Evolutionary conservation across 768 basidiomycete species (phyloP).

Genomic region (Tremella mesenterica): DNA sequence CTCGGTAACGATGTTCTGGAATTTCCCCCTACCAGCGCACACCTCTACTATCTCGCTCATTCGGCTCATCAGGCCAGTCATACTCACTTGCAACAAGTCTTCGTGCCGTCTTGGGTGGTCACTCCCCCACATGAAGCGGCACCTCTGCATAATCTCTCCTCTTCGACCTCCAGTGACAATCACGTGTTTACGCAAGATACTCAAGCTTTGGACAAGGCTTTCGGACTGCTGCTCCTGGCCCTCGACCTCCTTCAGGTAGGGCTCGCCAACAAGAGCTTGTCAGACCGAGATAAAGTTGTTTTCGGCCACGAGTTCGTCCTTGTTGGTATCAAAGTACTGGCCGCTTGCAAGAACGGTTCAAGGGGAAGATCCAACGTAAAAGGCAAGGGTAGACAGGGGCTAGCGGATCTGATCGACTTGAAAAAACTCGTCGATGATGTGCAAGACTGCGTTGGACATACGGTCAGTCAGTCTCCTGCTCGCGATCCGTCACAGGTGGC

Average conservation of each 20-base stretch:
- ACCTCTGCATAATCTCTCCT: too few species aligned
- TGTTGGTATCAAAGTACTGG: slow-evolving; percentile 21
- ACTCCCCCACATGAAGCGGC: not conserved
- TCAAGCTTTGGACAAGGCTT: slow-evolving; percentile 10
- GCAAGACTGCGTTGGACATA: not conserved
- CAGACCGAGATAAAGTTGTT: slow-evolving; percentile 22
- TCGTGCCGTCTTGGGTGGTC: slow-evolving; percentile 17
- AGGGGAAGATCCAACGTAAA: slow-evolving; percentile 4
- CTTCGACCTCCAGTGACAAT: too few species aligned
- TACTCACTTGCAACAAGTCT: slow-evolving; percentile 25
- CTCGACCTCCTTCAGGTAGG: slow-evolving; percentile 24
- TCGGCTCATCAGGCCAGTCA: slow-evolving; percentile 21
- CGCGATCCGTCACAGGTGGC: slow-evolving; percentile 5
- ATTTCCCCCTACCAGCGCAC: too few species aligned
- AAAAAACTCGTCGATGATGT: not conserved
- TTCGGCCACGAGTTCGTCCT: slow-evolving; percentile 24
- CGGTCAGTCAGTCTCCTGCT: slow-evolving; percentile 1
- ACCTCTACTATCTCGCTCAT: slow-evolving; percentile 26
- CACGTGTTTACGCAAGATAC: slow-evolving; percentile 14
- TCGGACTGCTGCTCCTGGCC: slow-evolving; percentile 17
- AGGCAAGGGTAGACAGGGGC: slow-evolving; percentile 1
- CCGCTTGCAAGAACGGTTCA: not conserved
- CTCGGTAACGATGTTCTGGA: too few species aligned
- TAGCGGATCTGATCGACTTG: not conserved
- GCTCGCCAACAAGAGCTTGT: slow-evolving; percentile 9